Evolutionary conservation across 2,329 filamentous ascomycete genomes (phyloP).

Genomic region (Neurospora crassa): DNA sequence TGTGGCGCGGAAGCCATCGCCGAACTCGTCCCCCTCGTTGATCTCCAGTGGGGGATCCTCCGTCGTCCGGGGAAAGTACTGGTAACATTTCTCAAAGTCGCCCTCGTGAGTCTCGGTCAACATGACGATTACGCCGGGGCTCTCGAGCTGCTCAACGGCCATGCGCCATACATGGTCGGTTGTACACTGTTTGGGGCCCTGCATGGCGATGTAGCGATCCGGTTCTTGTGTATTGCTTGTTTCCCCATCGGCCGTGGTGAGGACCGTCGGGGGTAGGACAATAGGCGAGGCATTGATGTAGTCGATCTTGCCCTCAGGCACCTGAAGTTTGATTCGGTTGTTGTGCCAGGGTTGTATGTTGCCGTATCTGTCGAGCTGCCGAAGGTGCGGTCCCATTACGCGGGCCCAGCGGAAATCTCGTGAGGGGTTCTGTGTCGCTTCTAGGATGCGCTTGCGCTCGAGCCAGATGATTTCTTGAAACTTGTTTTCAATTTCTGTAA

Average conservation of each 20-base stretch:
- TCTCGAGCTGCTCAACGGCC: constrained; percentile 67
- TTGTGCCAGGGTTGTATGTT: constrained; percentile 88
- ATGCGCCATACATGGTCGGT: constrained; percentile 89
- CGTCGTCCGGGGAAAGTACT: constrained; percentile 65
- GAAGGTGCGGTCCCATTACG: constrained; percentile 45
- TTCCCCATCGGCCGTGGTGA: constrained; percentile 17
- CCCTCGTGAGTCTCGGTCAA: constrained; percentile 81
- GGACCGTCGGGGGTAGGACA: constrained; percentile 36
- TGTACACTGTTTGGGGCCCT: constrained; percentile 73
- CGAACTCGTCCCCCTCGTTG: constrained; percentile 55
- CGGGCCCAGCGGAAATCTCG: constrained; percentile 36
- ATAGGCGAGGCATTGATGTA: constrained; percentile 80
- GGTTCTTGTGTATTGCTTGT: constrained; percentile 21
- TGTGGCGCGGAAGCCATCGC: constrained; percentile 57
- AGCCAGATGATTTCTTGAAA: constrained; percentile 45
- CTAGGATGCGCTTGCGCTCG: constrained; percentile 38
- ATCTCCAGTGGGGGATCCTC: constrained; percentile 44
- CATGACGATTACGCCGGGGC: constrained; percentile 82
- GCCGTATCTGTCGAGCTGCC: constrained; percentile 67
- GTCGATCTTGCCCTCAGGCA: constrained; percentile 62
- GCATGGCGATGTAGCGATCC: constrained; percentile 77
- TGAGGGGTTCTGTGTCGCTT: constrained; percentile 28
- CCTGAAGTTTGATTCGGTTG: constrained; percentile 72
- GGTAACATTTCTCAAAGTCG: constrained; percentile 72
- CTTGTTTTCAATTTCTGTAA: constrained; percentile 37